phyloP scores from a whole-genome alignment of 2,329 filamentous ascomycete genomes.

The Scleromitrula shiraiana region DNA sequence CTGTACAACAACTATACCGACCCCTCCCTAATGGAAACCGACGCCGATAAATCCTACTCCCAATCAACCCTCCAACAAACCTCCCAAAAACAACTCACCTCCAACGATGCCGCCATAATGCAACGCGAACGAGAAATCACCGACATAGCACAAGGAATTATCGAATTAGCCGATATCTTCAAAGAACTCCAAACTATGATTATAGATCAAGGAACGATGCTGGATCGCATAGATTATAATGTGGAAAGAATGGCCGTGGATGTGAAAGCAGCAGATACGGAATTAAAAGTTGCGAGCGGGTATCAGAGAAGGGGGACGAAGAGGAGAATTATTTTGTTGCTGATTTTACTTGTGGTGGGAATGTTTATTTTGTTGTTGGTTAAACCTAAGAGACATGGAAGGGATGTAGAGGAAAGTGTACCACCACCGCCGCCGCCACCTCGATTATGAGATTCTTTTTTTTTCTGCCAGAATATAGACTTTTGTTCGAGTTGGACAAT shows the following conservation, averaged over 20 bases:
- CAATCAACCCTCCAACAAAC: constrained; percentile 82
- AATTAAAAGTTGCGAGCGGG: constrained; percentile 77
- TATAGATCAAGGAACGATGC: constrained; percentile 82
- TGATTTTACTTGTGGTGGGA: constrained; percentile 75
- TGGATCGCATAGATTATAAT: constrained; percentile 96
- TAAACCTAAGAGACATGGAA: constrained; percentile 41
- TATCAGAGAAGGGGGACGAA: constrained; percentile 88
- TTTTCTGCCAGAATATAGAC: not conserved
- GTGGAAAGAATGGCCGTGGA: constrained; percentile 92
- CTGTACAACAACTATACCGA: constrained; percentile 57
- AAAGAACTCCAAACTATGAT: constrained; percentile 94
- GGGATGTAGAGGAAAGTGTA: constrained; percentile 19
- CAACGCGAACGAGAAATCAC: constrained; percentile 96
- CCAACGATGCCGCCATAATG: constrained; percentile 75
- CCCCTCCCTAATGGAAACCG: constrained; percentile 84
- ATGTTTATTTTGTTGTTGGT: constrained; percentile 77
- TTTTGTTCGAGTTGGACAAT: not conserved
- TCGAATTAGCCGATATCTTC: constrained; percentile 93
- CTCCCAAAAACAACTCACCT: constrained; percentile 52
- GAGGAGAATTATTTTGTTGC: constrained; percentile 84
- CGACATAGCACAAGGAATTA: constrained; percentile 96
- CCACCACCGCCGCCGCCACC: constrained; percentile 19
- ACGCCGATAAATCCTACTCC: constrained; percentile 86
- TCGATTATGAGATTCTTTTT: constrained; percentile 1
- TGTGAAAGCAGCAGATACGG: constrained; percentile 87